Evolutionary conservation across 2,329 filamentous ascomycete species (phyloP), one percentile per base, ranked within the genome.

Genomic region (Aspergillus transmontanensis): DNA sequence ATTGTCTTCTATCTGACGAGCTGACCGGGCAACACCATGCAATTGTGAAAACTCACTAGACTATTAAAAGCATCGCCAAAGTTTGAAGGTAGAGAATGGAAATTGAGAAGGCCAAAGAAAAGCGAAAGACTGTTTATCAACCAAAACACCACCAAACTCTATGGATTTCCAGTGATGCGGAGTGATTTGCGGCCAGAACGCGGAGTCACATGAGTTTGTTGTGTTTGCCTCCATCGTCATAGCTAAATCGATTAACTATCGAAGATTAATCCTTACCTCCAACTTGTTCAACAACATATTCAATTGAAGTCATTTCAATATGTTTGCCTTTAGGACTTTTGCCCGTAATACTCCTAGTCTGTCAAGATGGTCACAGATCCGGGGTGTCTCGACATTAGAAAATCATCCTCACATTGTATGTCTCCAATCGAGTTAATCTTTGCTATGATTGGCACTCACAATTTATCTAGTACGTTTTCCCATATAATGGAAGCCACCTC

Each of bases 401-500:
- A 71, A 71, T 12, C 73, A 76, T 61, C 73, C 78, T 57, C 68
- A 81, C 68, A 79, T 81, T 60, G 79, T 80, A 73, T 60, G 78
- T 65, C 19, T 30, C 51, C 36, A 14, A 32, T n/a, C 28, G 19
- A 28, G n/a, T 36, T 51, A 12, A n/a, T 26, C 23, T 32, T 61
- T 50, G 41, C 39, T 23, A 6, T 59, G 19, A 23, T 61, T 50
- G 41, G 63, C 66, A 46, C 66, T 72, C 56, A 74, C 57, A 39
- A 1, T 32, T 48, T 21, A 11, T 30, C 23, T 63, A 85, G 83
- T 86, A 86, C 69, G 77, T 84, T 21, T 84, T 85, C 71, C 64
- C 73, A 77, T 61, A 72, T 71, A 56, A 72, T 67, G 66, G 76
- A 72, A 73, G 65, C 43, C 79, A 83, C 60, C 73, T 87, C 62